Percentiles rank a stretch among this genome's conserved stretches.
Evolutionary conservation across 495 filamentous ascomycete species (phyloP).

Genomic region (Parathielavia hyrcaniae): DNA sequence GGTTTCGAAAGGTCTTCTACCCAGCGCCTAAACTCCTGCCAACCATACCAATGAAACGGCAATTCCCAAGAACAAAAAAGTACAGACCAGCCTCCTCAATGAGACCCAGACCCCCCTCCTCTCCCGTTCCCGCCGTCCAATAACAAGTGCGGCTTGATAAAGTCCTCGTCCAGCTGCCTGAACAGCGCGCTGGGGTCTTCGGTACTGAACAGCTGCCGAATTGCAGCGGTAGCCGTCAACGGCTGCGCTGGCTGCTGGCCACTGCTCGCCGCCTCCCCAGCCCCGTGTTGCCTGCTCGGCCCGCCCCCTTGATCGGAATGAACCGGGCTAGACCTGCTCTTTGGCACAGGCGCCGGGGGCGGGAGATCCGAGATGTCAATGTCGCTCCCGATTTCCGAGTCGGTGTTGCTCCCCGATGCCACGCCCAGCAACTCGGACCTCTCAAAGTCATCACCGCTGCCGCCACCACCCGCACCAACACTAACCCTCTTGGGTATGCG

Average conservation of each 20-base stretch:
- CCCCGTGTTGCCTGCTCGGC: neutral
- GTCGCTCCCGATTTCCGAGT: slow-evolving; percentile 57
- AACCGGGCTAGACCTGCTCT: slow-evolving; percentile 52
- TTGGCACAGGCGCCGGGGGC: slow-evolving; percentile 46
- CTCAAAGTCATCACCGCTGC: slow-evolving; percentile 48
- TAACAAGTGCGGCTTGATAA: slow-evolving; percentile 88
- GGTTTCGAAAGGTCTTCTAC: no score
- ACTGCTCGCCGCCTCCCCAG: slow-evolving; percentile 25
- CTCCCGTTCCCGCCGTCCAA: slow-evolving; percentile 56
- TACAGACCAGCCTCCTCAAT: neutral
- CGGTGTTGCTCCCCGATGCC: slow-evolving; percentile 52
- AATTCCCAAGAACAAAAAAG: neutral
- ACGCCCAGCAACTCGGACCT: slow-evolving; percentile 57
- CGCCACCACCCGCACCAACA: slow-evolving; percentile 13
- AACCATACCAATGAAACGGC: no score
- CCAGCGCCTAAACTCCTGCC: no score
- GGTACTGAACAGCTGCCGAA: slow-evolving; percentile 58
- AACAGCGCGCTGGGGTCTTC: slow-evolving; percentile 93
- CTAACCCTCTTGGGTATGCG: slow-evolving; percentile 36
- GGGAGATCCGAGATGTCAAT: slow-evolving; percentile 59
- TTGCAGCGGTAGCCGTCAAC: slow-evolving; percentile 63
- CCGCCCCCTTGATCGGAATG: slow-evolving; percentile 17
- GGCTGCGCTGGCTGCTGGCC: slow-evolving; percentile 28
- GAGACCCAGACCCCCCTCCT: slow-evolving; percentile 15
- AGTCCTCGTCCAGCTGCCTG: slow-evolving; percentile 88